Base-by-base conservation (phyloP, 2,329 filamentous ascomycete species). In the Xylaria sp. region DNA sequence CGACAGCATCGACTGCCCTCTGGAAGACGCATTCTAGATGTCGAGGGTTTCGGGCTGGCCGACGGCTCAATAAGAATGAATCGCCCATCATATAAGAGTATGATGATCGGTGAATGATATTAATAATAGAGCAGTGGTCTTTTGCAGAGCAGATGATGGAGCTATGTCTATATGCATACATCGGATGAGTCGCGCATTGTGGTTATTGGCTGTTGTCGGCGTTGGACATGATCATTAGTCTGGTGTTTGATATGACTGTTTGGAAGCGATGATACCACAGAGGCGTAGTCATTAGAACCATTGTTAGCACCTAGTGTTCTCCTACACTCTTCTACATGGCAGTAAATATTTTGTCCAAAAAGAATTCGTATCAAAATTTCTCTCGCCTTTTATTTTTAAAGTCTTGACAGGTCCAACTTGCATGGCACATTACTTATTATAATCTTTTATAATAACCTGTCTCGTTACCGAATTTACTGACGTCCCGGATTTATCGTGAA, bases 1-100 rank as follows among this genome's bases (percentile, higher is more conserved):
- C 79, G 93, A 98, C 80, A 98, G 95, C 77, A 94, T 97, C 69
- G 93, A 97, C 80, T 97, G 94, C 81, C 94, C 94, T 12, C 92
- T 97, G 80, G 94, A 97, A 81, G 93, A 97, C 79, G 89, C 89
- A 34, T 92, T 90, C 72, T 90, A 82, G 79, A 54, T 45, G 24
- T 17, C 24, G 21, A 36, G 21, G 57, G 21, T 57, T 59, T 21
- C 34, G 19, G 5, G 8, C 39, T 36, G 59, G 36, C 21, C 27
- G 50, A 34, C 17, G 11, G 36, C n/a, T 59, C 59, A 45, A 45
- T 34, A n/a, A 61, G 30, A 58, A 17, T 50, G 17, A n/a, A 32
- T n/a, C 12, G 9, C 30, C 56, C 12, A 45, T 11, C 4, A 8
- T 48, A 39, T 24, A 2, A 32, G 39, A 30, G 51, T 5, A 56